phyloP scores from a whole-genome alignment of 106 monocot genomes.

The Triglochin maritima region DNA sequence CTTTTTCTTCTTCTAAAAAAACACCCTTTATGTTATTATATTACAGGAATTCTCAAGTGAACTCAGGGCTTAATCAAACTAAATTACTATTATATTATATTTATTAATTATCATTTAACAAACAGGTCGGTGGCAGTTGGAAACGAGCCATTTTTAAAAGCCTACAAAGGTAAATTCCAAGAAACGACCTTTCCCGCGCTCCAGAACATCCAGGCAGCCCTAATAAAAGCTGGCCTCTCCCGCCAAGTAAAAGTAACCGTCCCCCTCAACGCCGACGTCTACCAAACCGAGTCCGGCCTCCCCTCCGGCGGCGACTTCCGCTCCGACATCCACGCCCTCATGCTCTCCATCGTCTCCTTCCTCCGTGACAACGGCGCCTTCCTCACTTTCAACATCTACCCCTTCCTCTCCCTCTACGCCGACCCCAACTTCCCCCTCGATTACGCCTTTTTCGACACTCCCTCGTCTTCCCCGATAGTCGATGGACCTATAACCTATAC shows the following conservation, averaged over 20 bases:
- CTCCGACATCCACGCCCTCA: slow-evolving; percentile 54
- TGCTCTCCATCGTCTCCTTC: slow-evolving; percentile 64
- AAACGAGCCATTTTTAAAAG: slow-evolving; percentile 82
- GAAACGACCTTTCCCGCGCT: slow-evolving; percentile 56
- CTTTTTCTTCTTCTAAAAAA: no score
- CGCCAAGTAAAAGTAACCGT: slow-evolving; percentile 68
- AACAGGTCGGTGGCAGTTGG: slow-evolving; percentile 71
- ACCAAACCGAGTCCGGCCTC: slow-evolving; percentile 42
- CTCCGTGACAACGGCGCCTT: slow-evolving; percentile 55
- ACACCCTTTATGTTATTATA: no score
- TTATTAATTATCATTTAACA: background rate
- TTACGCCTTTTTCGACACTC: slow-evolving; percentile 48
- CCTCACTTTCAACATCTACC: slow-evolving; percentile 95
- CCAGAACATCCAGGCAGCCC: slow-evolving; percentile 85
- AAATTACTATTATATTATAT: no score
- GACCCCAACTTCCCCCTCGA: slow-evolving; percentile 89
- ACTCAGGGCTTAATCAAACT: no score
- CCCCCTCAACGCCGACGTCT: slow-evolving; percentile 90
- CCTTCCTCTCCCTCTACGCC: slow-evolving; percentile 79
- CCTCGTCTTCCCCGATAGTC: slow-evolving; percentile 31
- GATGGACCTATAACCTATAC: slow-evolving; percentile 72
- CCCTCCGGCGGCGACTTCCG: slow-evolving; percentile 91
- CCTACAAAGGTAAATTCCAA: slow-evolving; percentile 51
- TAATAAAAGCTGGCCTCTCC: slow-evolving; percentile 58
- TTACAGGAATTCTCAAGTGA: no score